phyloP scores from a whole-genome alignment of 164 flowering plant species.

The Annona cherimola region DNA sequence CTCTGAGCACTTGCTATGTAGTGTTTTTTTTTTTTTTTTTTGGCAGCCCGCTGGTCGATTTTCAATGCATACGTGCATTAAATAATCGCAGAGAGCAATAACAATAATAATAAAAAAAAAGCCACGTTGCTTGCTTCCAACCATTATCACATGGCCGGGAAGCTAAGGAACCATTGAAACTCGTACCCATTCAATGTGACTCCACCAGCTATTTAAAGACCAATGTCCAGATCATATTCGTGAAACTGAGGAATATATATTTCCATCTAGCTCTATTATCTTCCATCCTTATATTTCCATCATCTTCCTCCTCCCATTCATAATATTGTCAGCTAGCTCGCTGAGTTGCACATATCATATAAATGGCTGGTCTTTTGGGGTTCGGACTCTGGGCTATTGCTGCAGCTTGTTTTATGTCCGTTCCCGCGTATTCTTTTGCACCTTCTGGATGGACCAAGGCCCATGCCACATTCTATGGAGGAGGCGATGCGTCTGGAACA shows the following conservation, averaged over 20 bases:
- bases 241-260: conserved; percentile 2
- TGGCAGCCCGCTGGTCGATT: conserved; percentile 10
- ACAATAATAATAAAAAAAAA: not conserved
- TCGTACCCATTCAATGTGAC: conserved; percentile 11
- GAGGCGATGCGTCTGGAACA: conserved; percentile 72
- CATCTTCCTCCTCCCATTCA: no score
- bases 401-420: not conserved
- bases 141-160: conserved; percentile 30
- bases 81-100: not conserved
- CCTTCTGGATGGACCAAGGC: conserved; percentile 48
- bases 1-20: conserved; percentile 20
- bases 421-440: conserved; percentile 25
- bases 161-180: conserved; percentile 8
- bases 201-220: conserved; percentile 29
- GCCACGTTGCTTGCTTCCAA: conserved; percentile 21
- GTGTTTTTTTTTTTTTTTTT: conserved; percentile 11
- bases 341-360: not conserved
- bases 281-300: not conserved
- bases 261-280: conserved; percentile 12
- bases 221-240: conserved; percentile 2
- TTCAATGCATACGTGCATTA: conserved; percentile 8
- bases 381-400: conserved; percentile 1
- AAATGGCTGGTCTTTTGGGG: conserved; percentile 6
- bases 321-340: no score
- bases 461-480: conserved; percentile 83